phyloP scores from a whole-genome alignment of 140 eudicot genomes.

The Cichorium intybus region DNA sequence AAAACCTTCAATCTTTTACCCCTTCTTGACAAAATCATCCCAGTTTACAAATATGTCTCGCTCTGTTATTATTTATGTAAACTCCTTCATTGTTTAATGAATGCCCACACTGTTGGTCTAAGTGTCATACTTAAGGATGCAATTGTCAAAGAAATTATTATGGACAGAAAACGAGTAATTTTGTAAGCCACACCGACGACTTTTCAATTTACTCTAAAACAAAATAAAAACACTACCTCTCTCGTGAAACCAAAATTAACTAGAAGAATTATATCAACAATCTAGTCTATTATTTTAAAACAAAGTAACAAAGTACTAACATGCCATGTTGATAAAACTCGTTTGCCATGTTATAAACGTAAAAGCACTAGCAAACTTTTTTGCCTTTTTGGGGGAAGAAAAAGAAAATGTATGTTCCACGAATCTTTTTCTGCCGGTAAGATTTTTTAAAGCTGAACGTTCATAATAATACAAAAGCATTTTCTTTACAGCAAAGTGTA shows the following conservation, averaged over 20 bases:
- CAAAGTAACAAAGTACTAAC: slow-evolving; percentile 29
- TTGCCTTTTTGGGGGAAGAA: neutral
- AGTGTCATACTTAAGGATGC: too few species aligned
- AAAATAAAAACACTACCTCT: too few species aligned
- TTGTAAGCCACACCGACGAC: too few species aligned
- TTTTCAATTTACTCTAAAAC: too few species aligned
- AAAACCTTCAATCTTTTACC: slow-evolving; percentile 66
- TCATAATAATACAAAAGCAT: slow-evolving; percentile 13
- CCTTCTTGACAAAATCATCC: slow-evolving; percentile 75
- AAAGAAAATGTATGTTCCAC: neutral
- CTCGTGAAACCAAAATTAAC: too few species aligned
- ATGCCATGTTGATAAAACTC: neutral
- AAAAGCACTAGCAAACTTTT: neutral
- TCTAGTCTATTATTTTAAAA: too few species aligned
- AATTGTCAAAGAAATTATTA: too few species aligned
- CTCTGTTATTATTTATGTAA: too few species aligned
- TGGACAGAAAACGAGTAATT: too few species aligned
- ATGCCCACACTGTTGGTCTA: too few species aligned
- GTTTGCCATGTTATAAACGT: neutral
- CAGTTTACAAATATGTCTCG: slow-evolving; percentile 66
- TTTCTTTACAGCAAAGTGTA: slow-evolving; percentile 33
- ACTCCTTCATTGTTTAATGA: too few species aligned
- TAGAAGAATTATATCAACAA: too few species aligned
- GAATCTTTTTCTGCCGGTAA: neutral
- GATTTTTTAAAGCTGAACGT: neutral